phyloP scores from a whole-genome alignment of 306 rosid species.

The Mimosa bimucronata region DNA sequence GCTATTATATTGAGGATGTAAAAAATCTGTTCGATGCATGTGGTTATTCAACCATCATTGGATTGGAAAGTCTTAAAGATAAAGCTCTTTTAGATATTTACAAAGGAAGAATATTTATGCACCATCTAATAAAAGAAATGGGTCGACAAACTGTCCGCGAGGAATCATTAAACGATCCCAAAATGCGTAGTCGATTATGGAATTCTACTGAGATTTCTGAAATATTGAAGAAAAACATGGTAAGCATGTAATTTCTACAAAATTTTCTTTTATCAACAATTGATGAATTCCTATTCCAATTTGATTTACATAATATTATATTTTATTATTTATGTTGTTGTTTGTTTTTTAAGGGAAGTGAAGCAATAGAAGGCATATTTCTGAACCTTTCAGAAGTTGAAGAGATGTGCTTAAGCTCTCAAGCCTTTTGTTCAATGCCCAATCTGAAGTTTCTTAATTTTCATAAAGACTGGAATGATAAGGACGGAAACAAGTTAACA shows the following conservation, averaged over 20 bases:
- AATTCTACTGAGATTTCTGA: background rate
- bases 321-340: background rate
- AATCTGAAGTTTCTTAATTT: slow-evolving; percentile 17
- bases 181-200: background rate
- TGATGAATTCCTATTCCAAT: background rate
- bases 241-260: background rate
- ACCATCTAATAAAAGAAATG: background rate
- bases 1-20: background rate
- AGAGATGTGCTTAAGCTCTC: background rate
- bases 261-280: too few species aligned
- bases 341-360: slow-evolving; percentile 36
- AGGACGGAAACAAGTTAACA: background rate
- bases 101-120: background rate
- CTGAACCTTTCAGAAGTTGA: background rate
- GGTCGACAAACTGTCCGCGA: background rate
- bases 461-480: rapidly evolving
- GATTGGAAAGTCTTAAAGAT: background rate
- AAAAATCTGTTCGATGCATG: background rate
- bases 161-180: background rate
- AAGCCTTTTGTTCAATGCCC: slow-evolving; percentile 29
- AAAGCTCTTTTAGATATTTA: background rate
- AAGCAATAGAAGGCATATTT: slow-evolving; percentile 24
- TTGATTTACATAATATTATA: background rate
- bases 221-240: background rate
- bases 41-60: background rate